Percentiles rank a stretch among this genome's conserved stretches.
Conservation (phyloP, 2,329 filamentous ascomycete species). For the Pestalotiopsis sp. region DNA sequence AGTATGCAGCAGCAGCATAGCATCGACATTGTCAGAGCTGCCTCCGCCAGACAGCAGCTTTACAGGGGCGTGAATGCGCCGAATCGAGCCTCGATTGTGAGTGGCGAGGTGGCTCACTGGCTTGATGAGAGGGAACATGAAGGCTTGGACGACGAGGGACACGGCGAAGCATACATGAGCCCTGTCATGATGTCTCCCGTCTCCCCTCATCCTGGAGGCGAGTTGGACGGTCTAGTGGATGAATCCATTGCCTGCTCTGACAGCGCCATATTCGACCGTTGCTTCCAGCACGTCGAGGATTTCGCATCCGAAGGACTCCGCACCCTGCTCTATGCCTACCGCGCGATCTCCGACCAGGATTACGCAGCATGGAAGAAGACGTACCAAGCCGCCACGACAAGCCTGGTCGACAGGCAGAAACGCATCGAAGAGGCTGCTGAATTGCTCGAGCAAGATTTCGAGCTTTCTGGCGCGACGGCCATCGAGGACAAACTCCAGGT, state of each 20-base stretch:
- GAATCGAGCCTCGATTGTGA: not conserved
- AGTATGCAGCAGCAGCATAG: slow-evolving; percentile 39
- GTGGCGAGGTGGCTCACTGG: slow-evolving; percentile 39
- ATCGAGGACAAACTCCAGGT: slow-evolving; percentile 93
- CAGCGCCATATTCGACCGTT: slow-evolving; percentile 73
- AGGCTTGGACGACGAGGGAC: slow-evolving; percentile 24
- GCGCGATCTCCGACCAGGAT: slow-evolving; percentile 74
- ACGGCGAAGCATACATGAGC: slow-evolving; percentile 25
- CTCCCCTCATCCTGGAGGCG: slow-evolving; percentile 37
- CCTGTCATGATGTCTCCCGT: slow-evolving; percentile 41
- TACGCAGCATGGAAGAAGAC: slow-evolving; percentile 77
- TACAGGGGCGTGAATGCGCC: slow-evolving; percentile 2
- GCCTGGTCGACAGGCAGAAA: slow-evolving; percentile 76
- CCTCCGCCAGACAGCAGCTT: slow-evolving; percentile 16
- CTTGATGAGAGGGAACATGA: slow-evolving; percentile 36
- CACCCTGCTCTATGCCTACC: slow-evolving; percentile 82
- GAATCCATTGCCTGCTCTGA: slow-evolving; percentile 65
- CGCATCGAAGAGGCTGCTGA: slow-evolving; percentile 82
- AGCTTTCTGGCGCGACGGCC: slow-evolving; percentile 84
- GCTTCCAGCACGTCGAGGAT: slow-evolving; percentile 86
- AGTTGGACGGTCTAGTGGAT: slow-evolving; percentile 58
- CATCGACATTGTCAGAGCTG: slow-evolving; percentile 33
- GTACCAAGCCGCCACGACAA: slow-evolving; percentile 82
- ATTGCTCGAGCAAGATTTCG: slow-evolving; percentile 78
- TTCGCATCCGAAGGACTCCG: slow-evolving; percentile 88